Conservation (phyloP, 108 stramenopile genomes). For the Tribonema minus region DNA sequence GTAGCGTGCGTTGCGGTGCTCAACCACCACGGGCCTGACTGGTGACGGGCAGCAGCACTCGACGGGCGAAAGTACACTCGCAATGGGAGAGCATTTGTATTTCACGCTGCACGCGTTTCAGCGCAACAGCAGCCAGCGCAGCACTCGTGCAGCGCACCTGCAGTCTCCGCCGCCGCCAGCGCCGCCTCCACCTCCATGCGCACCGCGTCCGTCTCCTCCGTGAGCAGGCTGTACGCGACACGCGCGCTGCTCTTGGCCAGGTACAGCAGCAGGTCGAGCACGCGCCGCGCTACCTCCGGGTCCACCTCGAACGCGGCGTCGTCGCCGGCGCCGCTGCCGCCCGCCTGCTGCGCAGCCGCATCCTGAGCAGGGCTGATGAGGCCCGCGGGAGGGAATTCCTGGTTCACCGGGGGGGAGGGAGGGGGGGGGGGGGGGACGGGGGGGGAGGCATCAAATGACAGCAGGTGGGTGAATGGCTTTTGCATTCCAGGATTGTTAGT, state of each 20-base stretch:
- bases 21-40: too few species aligned
- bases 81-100: background rate
- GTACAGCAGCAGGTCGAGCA: slow-evolving; percentile 18
- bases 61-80: background rate
- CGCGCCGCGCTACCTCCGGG: slow-evolving; percentile 17
- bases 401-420: too few species aligned
- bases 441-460: too few species aligned
- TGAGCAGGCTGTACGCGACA: slow-evolving; percentile 20
- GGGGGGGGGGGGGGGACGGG: too few species aligned
- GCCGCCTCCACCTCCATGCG: background rate
- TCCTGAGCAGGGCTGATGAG: too few species aligned
- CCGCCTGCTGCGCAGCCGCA: too few species aligned
- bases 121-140: background rate
- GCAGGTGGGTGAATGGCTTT: too few species aligned
- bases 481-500: too few species aligned
- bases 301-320: too few species aligned
- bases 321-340: too few species aligned
- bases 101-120: background rate
- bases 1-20: too few species aligned
- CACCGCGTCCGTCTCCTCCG: slow-evolving; percentile 7
- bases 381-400: too few species aligned
- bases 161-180: background rate
- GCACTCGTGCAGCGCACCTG: background rate
- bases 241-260: slow-evolving; percentile 17
- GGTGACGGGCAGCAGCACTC: background rate